phyloP scores from a whole-genome alignment of 2,329 filamentous ascomycete species.

The Geosmithia putterillii region DNA sequence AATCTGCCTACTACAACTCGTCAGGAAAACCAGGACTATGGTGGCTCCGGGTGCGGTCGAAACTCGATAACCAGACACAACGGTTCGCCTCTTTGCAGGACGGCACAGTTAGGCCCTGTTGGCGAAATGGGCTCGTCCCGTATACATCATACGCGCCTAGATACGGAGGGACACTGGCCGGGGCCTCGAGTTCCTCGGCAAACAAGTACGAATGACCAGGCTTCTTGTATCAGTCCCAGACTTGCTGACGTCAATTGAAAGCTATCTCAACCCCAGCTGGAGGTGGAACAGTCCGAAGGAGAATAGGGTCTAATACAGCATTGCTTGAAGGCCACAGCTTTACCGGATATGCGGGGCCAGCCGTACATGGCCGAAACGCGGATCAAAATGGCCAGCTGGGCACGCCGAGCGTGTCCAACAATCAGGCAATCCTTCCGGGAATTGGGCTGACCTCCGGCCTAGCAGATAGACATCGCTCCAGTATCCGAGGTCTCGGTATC shows the following conservation, averaged over 20 bases:
- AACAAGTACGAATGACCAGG: neutral
- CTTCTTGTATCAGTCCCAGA: neutral
- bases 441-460: constrained; percentile 17
- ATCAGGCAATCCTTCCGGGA: constrained; percentile 9
- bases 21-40: neutral
- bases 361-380: neutral
- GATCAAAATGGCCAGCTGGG: neutral
- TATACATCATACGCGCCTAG: neutral
- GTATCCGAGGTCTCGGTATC: neutral
- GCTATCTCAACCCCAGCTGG: neutral
- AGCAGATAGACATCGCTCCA: constrained; percentile 11
- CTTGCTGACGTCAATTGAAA: neutral
- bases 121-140: neutral
- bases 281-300: constrained; percentile 1
- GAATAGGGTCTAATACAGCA: neutral
- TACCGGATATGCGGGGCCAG: neutral
- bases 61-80: neutral
- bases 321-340: constrained; percentile 1
- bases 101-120: neutral
- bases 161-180: neutral
- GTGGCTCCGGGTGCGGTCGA: neutral
- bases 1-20: constrained; percentile 9
- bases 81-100: neutral
- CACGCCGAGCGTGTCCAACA: constrained; percentile 7
- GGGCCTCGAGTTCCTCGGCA: neutral